phyloP scores from a whole-genome alignment of 805 yeast species.

The Lipomyces anomalus region DNA sequence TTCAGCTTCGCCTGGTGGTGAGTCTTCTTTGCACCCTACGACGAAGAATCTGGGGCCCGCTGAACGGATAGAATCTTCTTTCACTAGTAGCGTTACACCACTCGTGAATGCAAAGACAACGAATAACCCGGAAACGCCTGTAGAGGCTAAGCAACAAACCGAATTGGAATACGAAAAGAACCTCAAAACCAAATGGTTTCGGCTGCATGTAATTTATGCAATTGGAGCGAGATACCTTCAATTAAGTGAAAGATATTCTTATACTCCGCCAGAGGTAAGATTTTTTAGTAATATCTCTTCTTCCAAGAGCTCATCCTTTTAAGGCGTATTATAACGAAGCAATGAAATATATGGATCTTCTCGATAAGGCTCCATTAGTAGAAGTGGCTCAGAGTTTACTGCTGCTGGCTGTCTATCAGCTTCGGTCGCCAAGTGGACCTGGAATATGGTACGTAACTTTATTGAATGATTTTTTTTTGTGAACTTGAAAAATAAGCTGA shows the following conservation, averaged over 20 bases:
- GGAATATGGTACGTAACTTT: too few species aligned
- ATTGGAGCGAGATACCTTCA: constrained; percentile 22
- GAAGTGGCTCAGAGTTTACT: constrained; percentile 19
- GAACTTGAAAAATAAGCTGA: too few species aligned
- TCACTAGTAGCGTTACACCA: too few species aligned
- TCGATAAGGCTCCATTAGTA: constrained; percentile 15
- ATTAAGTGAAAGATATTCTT: constrained; percentile 13
- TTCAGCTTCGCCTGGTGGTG: too few species aligned
- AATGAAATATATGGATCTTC: constrained; percentile 16
- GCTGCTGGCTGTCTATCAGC: constrained; percentile 16
- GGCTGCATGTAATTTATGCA: constrained; percentile 21
- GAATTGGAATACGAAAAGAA: constrained; percentile 4
- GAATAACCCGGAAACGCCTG: not conserved
- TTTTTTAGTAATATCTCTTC: not conserved
- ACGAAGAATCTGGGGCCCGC: too few species aligned
- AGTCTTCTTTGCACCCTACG: too few species aligned
- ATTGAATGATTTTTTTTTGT: too few species aligned
- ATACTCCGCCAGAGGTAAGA: constrained; percentile 17
- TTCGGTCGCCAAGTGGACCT: constrained; percentile 20
- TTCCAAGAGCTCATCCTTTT: not conserved
- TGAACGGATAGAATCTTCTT: too few species aligned
- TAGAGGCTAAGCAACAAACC: constrained; percentile 1
- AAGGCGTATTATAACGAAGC: constrained; percentile 16
- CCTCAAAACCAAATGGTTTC: constrained; percentile 15
- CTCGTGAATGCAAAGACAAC: not conserved